Base-by-base conservation (phyloP, 2,329 filamentous ascomycete genomes). In the Cercospora berteroae region DNA sequence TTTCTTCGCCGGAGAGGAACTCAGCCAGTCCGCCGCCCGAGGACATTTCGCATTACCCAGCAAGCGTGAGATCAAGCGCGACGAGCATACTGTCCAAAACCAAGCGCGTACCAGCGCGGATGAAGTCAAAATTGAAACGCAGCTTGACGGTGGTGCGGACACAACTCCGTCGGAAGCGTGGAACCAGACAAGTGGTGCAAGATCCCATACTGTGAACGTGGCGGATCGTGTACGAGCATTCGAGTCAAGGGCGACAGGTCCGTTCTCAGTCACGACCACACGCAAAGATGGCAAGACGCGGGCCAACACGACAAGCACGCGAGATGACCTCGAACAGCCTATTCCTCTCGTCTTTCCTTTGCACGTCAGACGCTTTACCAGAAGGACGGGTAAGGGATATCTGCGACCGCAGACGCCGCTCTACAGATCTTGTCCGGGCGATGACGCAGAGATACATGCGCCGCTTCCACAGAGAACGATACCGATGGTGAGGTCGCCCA, bases 331-430 rank as follows among this genome's bases (percentile, higher is more conserved):
- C 2, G 64, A 64, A 42, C 62, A 65, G 39, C 58, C 31, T 7
- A 57, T 67, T 23, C 73, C 74, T 10, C 44, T 74, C 9, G 70
- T 77, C 10, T 77, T 73, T 59, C 75, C 75, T 1, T 59, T 76
- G 33, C 75, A 74, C 55, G 66, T 75, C 23, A 70, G 69, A 27
- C 71, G 69, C 5, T 76, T 76, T 44, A 66, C 64, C 9, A 66
- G 75, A 13, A 67, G 75, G 59, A 68, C 67, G 16, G 66, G 71
- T 56, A 68, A 69, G 57, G 72, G 69, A 4, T 67, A 71, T 25
- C n/a, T 70, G 23, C 67, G 73, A 60, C 70, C 72, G 59, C 70
- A 74, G 50, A 73, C 74, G 56, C 74, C 74, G 25, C 58, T 74
- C 9, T 72, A 72, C 60, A 66, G 66, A 50, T 72, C 72, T 18